Percentiles rank a stretch among this genome's conserved stretches.
These are phyloP conservation scores for Phlyctochytrium bullatum DNA, from an alignment of 192 early-diverging fungal species.

Conservation along the genomic window DNA sequence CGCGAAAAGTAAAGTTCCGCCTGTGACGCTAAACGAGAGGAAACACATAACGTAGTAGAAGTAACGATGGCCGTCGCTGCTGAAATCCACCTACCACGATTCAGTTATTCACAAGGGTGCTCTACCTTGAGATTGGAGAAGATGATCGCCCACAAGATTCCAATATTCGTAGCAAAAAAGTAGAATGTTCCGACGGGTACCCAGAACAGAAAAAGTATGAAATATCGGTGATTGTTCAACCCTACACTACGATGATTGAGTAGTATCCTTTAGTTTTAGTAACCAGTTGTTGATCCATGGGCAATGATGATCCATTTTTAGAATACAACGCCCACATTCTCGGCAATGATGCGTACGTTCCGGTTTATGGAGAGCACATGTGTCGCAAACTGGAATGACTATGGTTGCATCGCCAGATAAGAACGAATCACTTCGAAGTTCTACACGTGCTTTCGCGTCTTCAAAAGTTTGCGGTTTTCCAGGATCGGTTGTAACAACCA, in stretches of 20 bases:
- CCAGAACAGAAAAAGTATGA: slow-evolving; percentile 8
- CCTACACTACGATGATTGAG: slow-evolving; percentile 6
- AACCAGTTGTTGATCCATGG: slow-evolving; percentile 2
- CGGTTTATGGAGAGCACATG: too few species aligned
- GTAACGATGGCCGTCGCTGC: too few species aligned
- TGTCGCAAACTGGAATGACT: too few species aligned
- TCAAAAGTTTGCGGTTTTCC: neutral
- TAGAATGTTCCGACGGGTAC: neutral
- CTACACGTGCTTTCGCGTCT: neutral
- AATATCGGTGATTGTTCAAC: slow-evolving; percentile 15
- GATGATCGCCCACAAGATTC: neutral
- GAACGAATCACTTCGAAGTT: neutral
- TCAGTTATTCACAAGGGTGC: too few species aligned
- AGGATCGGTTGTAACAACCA: neutral
- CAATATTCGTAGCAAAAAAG: neutral
- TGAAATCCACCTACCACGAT: too few species aligned
- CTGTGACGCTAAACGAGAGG: too few species aligned
- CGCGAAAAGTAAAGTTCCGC: too few species aligned
- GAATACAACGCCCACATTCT: slow-evolving; percentile 41
- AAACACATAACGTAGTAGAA: too few species aligned
- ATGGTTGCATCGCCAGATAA: too few species aligned
- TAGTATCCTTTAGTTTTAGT: neutral
- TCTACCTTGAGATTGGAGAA: neutral
- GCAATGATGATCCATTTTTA: slow-evolving; percentile 52
- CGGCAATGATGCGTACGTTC: slow-evolving; percentile 45